Evolutionary conservation across 371 early-diverging fungal species (phyloP).

Genomic region (Zancudomyces culisetae): DNA sequence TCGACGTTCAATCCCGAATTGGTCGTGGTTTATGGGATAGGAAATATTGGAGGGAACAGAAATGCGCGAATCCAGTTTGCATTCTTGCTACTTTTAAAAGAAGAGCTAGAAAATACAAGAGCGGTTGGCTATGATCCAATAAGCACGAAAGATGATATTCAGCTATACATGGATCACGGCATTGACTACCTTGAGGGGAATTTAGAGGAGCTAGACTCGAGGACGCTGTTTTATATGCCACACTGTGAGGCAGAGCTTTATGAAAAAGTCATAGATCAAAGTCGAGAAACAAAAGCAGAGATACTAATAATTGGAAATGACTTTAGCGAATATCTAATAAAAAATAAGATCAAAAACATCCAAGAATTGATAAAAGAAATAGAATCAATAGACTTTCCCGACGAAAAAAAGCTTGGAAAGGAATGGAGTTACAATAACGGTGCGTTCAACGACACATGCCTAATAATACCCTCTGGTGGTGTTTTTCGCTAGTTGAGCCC

Average conservation of each 20-base stretch:
- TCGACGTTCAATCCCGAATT: conserved; percentile 11
- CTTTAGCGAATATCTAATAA: neutral
- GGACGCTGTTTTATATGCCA: conserved; percentile 30
- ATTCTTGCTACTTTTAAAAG: conserved; percentile 11
- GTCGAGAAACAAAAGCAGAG: conserved; percentile 1
- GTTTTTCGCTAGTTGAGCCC: conserved; percentile 17
- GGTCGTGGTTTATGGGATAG: conserved; percentile 27
- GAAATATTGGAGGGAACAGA: conserved; percentile 7
- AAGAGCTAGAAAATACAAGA: conserved; percentile 2
- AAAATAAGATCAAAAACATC: neutral
- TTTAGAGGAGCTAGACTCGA: conserved; percentile 17
- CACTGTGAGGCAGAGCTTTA: conserved; percentile 31
- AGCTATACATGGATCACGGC: conserved; percentile 4
- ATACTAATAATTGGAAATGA: neutral
- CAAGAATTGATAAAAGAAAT: neutral
- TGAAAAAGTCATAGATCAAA: conserved; percentile 22
- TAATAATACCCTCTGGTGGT: neutral
- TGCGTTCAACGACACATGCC: conserved; percentile 2
- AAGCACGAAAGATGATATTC: conserved; percentile 8
- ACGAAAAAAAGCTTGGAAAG: neutral
- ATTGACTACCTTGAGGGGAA: conserved; percentile 12
- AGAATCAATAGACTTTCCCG: neutral
- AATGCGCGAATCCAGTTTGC: conserved; percentile 26
- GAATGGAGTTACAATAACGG: neutral
- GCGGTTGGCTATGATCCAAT: conserved; percentile 24